Evolutionary conservation across 805 yeast genomes (phyloP), one percentile per base, ranked within the genome.

Genomic region (Wickerhamomyces bovis): DNA sequence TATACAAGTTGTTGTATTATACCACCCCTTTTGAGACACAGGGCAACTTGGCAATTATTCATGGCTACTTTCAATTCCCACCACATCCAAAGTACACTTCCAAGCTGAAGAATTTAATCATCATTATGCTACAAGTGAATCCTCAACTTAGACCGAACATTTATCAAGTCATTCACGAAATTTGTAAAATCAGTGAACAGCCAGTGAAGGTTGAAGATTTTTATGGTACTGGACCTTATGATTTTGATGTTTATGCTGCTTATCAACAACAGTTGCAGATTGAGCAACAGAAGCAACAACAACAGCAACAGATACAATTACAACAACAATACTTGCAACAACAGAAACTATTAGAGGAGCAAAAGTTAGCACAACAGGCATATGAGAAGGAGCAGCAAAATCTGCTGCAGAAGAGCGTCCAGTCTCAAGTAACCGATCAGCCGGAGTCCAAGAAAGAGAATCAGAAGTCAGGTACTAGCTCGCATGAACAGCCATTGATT

Each of bases 21-120:
- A 90, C 85, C 1, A 92, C 99, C 1, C 99, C 99, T 2, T 92
- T 94, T 64, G 99, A 92, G 66, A 53, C 68, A 40, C 82, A 85
- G 39, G 88, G 89, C 36, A 96, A 88, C 53, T 73, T 88, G 56
- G 96, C 96, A 5, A 87, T 92, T 39, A 68, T 90, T 46, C 92
- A 86, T 67, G 88, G 96, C 6, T 78, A 83, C 39, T 90, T 81
- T 66, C 83, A 77, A 48, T 87, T 90, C 56, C 95, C 92, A 2
- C 68, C 76, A 1, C 61, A 65, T 7, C 96, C 97, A 2, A 69
- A 64, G 15, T 89, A 77, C 58, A 80, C 95, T 0, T 78, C 82
- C 13, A 80, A 82, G 44, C 66, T 94, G 52, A 85, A 83, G 58
- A 83, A 83, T 58, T 70, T 94, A 60, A 84, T 89, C 45, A 76